Evolutionary conservation across 257 asterid species (phyloP).

Genomic region (Misopates orontium): DNA sequence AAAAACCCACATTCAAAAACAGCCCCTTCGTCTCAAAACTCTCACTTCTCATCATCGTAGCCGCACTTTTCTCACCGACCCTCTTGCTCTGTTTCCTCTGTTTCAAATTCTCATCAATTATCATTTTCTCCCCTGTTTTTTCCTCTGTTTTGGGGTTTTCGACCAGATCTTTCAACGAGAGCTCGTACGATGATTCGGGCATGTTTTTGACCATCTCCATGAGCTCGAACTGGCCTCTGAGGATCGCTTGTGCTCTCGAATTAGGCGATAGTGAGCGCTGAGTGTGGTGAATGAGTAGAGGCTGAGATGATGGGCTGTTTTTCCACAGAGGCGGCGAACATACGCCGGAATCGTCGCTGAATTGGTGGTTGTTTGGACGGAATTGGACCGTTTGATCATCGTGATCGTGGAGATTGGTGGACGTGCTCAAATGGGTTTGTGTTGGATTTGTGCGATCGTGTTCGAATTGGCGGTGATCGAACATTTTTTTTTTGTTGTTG

Average conservation of each 20-base stretch:
- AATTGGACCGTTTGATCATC: slow-evolving; percentile 40
- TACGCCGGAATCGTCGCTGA: slow-evolving; percentile 47
- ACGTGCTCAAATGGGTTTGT: slow-evolving; percentile 4
- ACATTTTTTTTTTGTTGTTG: slow-evolving; percentile 34
- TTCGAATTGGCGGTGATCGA: slow-evolving; percentile 21
- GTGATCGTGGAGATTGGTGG: slow-evolving; percentile 4
- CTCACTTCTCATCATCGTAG: slow-evolving; percentile 27
- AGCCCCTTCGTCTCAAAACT: slow-evolving; percentile 53
- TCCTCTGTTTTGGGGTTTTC: slow-evolving; percentile 40
- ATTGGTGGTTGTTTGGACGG: slow-evolving; percentile 29
- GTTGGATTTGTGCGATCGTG: not conserved
- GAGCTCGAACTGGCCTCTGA: slow-evolving; percentile 73
- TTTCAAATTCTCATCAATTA: slow-evolving; percentile 21
- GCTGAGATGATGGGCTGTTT: slow-evolving; percentile 37
- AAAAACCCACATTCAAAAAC: slow-evolving; percentile 64
- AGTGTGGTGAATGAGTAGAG: slow-evolving; percentile 33
- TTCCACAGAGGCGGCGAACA: slow-evolving; percentile 73
- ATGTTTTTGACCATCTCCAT: slow-evolving; percentile 86
- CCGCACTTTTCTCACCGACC: slow-evolving; percentile 21
- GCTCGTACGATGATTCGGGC: slow-evolving; percentile 77
- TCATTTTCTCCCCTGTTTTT: not conserved
- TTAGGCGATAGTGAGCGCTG: slow-evolving; percentile 48
- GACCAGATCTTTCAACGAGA: slow-evolving; percentile 70
- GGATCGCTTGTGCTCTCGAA: slow-evolving; percentile 67
- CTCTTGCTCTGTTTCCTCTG: slow-evolving; percentile 44